A percentile compares a stretch with the other conserved stretches of the same genome.
Evolutionary conservation across 352 stramenopile species (phyloP).

Genomic region (Phytophthora uliginosa): DNA sequence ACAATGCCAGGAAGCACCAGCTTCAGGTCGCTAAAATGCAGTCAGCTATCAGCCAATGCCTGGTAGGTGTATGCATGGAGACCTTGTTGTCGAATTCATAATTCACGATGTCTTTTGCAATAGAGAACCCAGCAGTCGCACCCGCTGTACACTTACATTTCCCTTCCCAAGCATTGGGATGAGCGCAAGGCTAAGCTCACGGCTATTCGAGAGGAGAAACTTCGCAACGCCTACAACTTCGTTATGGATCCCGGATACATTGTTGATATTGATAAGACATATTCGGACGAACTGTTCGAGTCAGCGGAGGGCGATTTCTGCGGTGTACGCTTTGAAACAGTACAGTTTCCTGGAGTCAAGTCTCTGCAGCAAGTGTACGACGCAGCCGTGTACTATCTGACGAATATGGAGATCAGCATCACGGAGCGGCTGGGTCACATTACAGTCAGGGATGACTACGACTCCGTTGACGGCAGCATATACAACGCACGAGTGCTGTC

Average conservation of each 20-base stretch:
- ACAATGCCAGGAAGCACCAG: constrained; percentile 1
- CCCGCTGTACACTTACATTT: constrained; percentile 33
- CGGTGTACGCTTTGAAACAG: constrained; percentile 29
- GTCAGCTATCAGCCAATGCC: constrained; percentile 13
- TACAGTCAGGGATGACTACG: constrained; percentile 38
- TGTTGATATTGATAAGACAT: constrained; percentile 22
- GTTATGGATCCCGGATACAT: constrained; percentile 17
- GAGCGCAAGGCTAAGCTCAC: constrained; percentile 16
- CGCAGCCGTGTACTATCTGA: constrained; percentile 42
- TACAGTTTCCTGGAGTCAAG: constrained; percentile 37
- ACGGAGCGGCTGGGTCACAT: constrained; percentile 39
- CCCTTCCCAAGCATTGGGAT: constrained; percentile 21
- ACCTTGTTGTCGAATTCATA: not conserved
- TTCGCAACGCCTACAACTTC: constrained; percentile 30
- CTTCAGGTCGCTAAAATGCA: constrained; percentile 24
- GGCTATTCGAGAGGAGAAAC: constrained; percentile 17
- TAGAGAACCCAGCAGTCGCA: constrained; percentile 20
- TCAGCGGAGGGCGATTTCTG: constrained; percentile 33
- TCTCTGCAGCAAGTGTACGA: constrained; percentile 46
- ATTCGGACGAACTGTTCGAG: constrained; percentile 39
- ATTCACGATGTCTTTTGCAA: not conserved
- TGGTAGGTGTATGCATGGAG: constrained; percentile 12
- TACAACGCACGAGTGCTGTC: constrained; percentile 30
- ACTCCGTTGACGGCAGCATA: constrained; percentile 22
- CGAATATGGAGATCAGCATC: constrained; percentile 52